Evolutionary conservation across 441 rosid species (phyloP), one percentile per base, ranked within the genome.

Genomic region (Populus hybrid): DNA sequence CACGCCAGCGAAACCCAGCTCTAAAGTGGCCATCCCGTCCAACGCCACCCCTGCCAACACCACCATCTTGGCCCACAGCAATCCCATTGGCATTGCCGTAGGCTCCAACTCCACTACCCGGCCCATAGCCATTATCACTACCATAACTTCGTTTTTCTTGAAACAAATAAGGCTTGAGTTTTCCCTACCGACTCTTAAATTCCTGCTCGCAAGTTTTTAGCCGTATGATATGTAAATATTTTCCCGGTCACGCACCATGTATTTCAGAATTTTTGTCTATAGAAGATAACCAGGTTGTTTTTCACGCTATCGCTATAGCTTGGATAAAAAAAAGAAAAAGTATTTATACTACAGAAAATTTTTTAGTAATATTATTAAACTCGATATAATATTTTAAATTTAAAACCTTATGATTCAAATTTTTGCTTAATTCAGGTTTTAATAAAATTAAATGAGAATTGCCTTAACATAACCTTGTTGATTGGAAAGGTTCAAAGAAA

Each of bases 11-110:
- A 10, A 30, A 61, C 2, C 80, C 71, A 30, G 28, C 64, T 5
- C 67, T 72, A 32, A 8, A 20, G 14, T 81, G 85, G 53, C 70
- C 75, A 16, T 75, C 74, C 16, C 30, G 70, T 50, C 81, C 82
- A 5, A 77, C 72, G 0, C 83, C 78, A 34, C 2, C 21, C 10
- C 4, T 3, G 12, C 46, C 46, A 38, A 10, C 46, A 38, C 50
- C 50, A 35, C 14, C 3, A 7, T 82, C 82, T 32, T 6, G n/a
- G 0, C 85, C 81, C 20, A 84, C 84, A 21, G 81, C 81, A 1
- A 70, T 77, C 8, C 75, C 68, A 7, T 53, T 66, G 5, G 74
- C 78, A 3, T 70, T 53, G 9, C 78, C 67, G 9, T 64, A 73
- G 6, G 72, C 26, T 0, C 63, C 34, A 26, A 66, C 79, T 46